Evolutionary conservation across 306 rosid genomes (phyloP), one percentile per base, ranked within the genome.

Genomic region (Prunus mira): DNA sequence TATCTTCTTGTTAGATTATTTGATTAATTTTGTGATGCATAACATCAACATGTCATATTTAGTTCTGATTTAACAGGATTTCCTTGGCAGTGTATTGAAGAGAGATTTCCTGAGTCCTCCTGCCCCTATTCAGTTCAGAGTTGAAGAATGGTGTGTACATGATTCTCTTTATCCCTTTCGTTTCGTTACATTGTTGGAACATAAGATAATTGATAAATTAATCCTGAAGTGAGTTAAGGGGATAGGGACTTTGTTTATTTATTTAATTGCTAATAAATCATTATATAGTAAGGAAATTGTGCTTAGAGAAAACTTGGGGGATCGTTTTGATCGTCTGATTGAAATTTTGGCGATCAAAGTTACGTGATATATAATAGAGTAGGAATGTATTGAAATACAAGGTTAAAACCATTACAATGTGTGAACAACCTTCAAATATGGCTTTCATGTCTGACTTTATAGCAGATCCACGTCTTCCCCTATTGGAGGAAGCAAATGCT

Each of bases 121-220:
- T 25, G 69, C 58, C 32, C 9, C 0, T 43, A 9, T 60, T 27
- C 19, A 6, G 67, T 45, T 60, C 68, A 7, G 68, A 14, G 46
- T 45, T 73, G 77, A 25, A 60, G 55, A 73, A 73, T 73, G 77
- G 77, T 73, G 57, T 27, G 77, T 73, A 17, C 52, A 60, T 17
- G 69, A 43, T 73, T 56, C 57, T 45, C 45, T 27, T 19, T 60
- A 9, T 25, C 27, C 25, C 68, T 60, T 67, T 73, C 4, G 8
- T 56, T 38, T 17, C 28, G 9, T 38, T 72, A n/a, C 10, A 8
- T 54, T 54, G 8, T 24, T 45, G 30, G 76, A 19, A 12, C 5
- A 57, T 24, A 66, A 43, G 54, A 1, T 71, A 43, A 43, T 60
- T 2, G 14, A 11, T 51, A 46, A 14, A 45, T 18, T 54, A 18